Evolutionary conservation across 1,284 basidiomycete species (phyloP), one percentile per base, ranked within the genome.

Genomic region (Coniophora puteana): DNA sequence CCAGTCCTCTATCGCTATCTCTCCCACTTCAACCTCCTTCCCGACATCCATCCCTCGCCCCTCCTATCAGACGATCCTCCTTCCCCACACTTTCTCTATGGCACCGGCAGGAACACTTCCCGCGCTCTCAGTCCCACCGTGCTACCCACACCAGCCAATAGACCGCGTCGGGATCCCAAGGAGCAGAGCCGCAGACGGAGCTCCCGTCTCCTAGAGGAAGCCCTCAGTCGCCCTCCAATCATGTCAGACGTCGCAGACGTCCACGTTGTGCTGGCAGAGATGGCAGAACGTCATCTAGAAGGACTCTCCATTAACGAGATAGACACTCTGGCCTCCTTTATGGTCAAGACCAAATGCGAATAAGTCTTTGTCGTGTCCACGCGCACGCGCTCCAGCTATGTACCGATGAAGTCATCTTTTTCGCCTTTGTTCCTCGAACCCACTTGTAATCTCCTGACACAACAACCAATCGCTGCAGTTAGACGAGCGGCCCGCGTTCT

Each of bases 251-350:
- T 83, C 14, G 70, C 69, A 27, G 84, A 87, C 29, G 65, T 86
- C 26, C 79, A 86, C 45, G 66, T 58, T 0, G 70, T 82, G 38
- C 62, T 89, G 30, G 85, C 85, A 2, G 62, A 66, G 11, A 71
- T 89, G 35, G 83, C 78, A 4, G 80, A 84, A 52, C 67, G 69
- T 42, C 87, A 89, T 59, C 88, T 87, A 55, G 67, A 72, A 44
- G 76, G 80, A 22, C 76, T 71, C 55, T 76, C 76, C 47, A 69
- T 80, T 46, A 79, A 80, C 58, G 87, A 89, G 60, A 77, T 84
- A 38, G 86, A 89, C 46, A 83, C 79, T n/a, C 64, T 89, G 26
- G 80, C 83, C n/a, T 71, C 76, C 32, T 89, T 89, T 51, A 80
- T 88, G 78, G 74, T 88, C 27, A 83, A 78, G 60, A 69, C 74